These are phyloP conservation scores for Lepidium sativum DNA, from an alignment of 345 rosid genomes.

Conservation along the genomic window DNA sequence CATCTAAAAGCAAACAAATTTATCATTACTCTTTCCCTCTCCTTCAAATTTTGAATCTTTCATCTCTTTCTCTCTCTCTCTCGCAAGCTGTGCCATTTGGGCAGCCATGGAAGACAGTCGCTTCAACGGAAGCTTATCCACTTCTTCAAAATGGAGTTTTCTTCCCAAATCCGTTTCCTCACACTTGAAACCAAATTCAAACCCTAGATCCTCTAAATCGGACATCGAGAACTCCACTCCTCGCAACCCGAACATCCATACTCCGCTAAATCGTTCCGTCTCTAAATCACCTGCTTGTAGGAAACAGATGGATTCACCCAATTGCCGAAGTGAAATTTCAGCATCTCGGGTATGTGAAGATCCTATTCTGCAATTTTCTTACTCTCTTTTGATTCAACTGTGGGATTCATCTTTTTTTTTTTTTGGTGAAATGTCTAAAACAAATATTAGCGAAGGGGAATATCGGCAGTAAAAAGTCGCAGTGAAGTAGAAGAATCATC, in stretches of 20 bases:
- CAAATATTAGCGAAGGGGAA: slow-evolving; percentile 30
- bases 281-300: slow-evolving; percentile 23
- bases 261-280: background rate
- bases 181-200: too few species aligned
- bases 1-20: too few species aligned
- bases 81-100: too few species aligned
- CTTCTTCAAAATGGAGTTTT: slow-evolving; percentile 53
- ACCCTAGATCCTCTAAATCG: slow-evolving; percentile 26
- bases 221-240: slow-evolving; percentile 63
- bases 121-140: slow-evolving; percentile 19
- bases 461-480: slow-evolving; percentile 18
- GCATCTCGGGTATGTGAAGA: slow-evolving; percentile 16
- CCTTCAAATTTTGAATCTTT: too few species aligned
- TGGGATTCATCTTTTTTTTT: background rate
- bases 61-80: too few species aligned
- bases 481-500: slow-evolving; percentile 20
- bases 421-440: too few species aligned
- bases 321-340: background rate
- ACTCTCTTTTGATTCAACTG: background rate
- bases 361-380: background rate
- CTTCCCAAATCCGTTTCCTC: too few species aligned
- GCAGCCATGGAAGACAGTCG: too few species aligned
- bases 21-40: too few species aligned
- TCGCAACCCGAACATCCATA: slow-evolving; percentile 42
- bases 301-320: slow-evolving; percentile 14